These are phyloP conservation scores for Eucalyptus erythrocorys DNA, from an alignment of 345 rosid species.

Conservation along the genomic window DNA sequence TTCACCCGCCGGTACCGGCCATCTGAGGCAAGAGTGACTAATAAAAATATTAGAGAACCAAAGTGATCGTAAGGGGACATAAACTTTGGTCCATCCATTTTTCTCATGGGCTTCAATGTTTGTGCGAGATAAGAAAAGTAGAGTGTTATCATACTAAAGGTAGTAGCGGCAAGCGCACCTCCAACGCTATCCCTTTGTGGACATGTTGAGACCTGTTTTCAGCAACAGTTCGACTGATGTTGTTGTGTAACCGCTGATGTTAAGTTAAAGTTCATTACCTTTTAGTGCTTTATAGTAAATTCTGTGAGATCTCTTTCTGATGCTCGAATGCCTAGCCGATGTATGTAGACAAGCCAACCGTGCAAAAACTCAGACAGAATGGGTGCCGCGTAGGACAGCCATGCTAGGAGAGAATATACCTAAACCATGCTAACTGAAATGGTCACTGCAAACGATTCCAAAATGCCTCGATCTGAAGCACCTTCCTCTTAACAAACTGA, in stretches of 20 bases:
- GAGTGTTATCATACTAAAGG: background rate
- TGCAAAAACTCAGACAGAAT: background rate
- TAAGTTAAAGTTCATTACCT: background rate
- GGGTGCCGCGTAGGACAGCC: background rate
- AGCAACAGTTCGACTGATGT: background rate
- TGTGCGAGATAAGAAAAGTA: slow-evolving; percentile 26
- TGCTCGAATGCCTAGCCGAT: background rate
- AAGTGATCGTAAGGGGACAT: slow-evolving; percentile 23
- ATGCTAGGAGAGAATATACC: background rate
- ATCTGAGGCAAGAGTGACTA: slow-evolving; percentile 2
- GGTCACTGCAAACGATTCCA: background rate
- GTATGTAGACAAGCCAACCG: background rate
- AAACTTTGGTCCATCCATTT: slow-evolving; percentile 65
- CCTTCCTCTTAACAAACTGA: background rate
- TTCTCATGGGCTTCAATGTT: slow-evolving; percentile 58
- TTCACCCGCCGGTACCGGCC: background rate
- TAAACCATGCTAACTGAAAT: background rate
- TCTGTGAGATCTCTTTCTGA: background rate
- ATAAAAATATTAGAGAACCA: slow-evolving; percentile 10
- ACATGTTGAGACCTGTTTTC: background rate
- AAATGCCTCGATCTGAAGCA: background rate
- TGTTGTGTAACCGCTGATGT: background rate
- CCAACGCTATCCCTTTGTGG: background rate
- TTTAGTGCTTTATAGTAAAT: background rate
- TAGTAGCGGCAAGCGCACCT: background rate